Percentiles rank a stretch among this genome's conserved stretches.
These are phyloP conservation scores for Solanum hybrid DNA, from an alignment of 305 asterid genomes.

Conservation along the genomic window DNA sequence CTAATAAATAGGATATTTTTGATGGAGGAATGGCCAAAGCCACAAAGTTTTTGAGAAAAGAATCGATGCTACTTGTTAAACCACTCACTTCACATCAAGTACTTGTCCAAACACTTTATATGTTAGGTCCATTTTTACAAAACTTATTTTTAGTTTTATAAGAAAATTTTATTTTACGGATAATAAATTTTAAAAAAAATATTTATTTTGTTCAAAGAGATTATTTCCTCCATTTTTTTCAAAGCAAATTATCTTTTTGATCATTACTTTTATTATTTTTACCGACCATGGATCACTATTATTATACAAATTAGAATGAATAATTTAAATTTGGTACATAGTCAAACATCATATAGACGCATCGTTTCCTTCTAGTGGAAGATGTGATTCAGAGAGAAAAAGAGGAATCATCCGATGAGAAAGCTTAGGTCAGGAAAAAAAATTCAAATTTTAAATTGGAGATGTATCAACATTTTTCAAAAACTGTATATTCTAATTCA, in stretches of 20 bases:
- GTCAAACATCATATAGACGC: neutral
- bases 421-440: neutral
- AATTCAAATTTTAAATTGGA: neutral
- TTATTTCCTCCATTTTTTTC: too few species aligned
- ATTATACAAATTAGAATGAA: neutral
- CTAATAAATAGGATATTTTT: neutral
- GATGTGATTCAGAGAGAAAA: neutral
- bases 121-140: neutral
- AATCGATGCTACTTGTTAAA: neutral
- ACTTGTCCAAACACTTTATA: neutral
- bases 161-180: too few species aligned
- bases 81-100: neutral
- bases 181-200: too few species aligned
- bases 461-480: neutral
- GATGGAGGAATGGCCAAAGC: neutral
- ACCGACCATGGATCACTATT: neutral
- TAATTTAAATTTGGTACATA: neutral
- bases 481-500: neutral
- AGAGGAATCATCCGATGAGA: neutral
- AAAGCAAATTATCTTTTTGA: too few species aligned
- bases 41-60: neutral
- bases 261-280: neutral
- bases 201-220: too few species aligned
- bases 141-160: neutral
- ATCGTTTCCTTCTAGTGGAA: neutral